Evolutionary conservation across 805 yeast species (phyloP).

Genomic region (Candida palmyrensis): DNA sequence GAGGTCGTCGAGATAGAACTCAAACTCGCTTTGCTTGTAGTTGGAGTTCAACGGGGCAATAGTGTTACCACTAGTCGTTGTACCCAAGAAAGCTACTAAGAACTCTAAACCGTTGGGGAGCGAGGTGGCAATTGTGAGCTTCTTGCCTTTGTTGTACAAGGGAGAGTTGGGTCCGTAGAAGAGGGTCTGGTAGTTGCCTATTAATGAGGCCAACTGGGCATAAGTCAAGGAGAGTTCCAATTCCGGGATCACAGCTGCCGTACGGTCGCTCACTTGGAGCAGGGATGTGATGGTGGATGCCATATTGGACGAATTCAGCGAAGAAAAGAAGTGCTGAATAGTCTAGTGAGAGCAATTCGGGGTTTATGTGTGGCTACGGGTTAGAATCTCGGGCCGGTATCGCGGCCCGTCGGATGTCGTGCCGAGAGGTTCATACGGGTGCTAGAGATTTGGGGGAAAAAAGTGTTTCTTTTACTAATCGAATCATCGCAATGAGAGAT

Average conservation of each 20-base stretch:
- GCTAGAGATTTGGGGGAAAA: no score
- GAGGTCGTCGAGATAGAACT: conserved; percentile 59
- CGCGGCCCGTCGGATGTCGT: no score
- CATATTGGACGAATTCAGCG: no score
- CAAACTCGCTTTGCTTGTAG: conserved; percentile 57
- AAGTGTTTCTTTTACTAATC: no score
- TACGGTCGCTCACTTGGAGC: conserved; percentile 27
- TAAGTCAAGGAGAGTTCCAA: conserved; percentile 42
- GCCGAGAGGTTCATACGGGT: no score
- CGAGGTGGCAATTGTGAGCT: conserved; percentile 51
- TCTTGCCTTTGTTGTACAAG: conserved; percentile 21
- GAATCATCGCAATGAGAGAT: no score
- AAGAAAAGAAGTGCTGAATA: no score
- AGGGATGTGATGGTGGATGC: conserved; percentile 36
- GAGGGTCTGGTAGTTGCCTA: conserved; percentile 47
- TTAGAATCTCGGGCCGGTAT: no score
- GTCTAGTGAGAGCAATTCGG: no score
- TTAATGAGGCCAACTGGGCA: conserved; percentile 35
- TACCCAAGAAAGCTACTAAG: conserved; percentile 49
- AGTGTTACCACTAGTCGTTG: conserved; percentile 50
- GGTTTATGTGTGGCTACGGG: no score
- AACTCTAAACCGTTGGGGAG: conserved; percentile 60
- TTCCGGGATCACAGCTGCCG: conserved; percentile 45
- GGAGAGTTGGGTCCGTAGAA: conserved; percentile 40
- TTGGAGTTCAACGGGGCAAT: conserved; percentile 69